Evolutionary conservation across 2,329 filamentous ascomycete genomes (phyloP).

Genomic region (Tricladium varicosporioides): DNA sequence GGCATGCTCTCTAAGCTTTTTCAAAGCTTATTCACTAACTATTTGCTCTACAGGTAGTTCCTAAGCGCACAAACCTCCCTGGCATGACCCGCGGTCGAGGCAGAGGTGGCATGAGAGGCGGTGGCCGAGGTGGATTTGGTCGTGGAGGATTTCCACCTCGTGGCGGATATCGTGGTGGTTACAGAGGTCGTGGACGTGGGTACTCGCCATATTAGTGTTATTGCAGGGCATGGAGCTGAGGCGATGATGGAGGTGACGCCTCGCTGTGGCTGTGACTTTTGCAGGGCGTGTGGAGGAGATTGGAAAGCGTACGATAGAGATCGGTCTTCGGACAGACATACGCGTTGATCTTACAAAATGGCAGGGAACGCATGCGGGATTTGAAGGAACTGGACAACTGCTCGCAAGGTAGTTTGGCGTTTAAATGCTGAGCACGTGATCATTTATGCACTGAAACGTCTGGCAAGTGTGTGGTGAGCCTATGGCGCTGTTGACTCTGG

Average conservation of each 20-base stretch:
- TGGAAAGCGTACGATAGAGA: conserved; percentile 25
- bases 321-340: background rate
- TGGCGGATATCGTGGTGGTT: conserved; percentile 58
- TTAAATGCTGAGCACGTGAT: background rate
- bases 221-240: background rate
- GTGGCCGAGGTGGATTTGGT: conserved; percentile 49
- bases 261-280: background rate
- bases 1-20: conserved; percentile 15
- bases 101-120: conserved; percentile 45
- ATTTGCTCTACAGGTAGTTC: conserved; percentile 59
- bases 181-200: conserved; percentile 59
- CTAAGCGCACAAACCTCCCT: conserved; percentile 94
- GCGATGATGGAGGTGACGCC: background rate
- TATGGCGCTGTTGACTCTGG: no score
- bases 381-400: background rate
- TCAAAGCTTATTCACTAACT: conserved; percentile 10
- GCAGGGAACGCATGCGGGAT: conserved; percentile 1
- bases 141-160: conserved; percentile 37
- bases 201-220: conserved; percentile 59
- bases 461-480: background rate
- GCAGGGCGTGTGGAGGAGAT: background rate
- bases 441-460: background rate
- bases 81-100: conserved; percentile 83
- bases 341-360: conserved; percentile 12
- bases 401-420: background rate